Percentiles rank a stretch among this genome's conserved stretches.
phyloP scores from a whole-genome alignment of 73 alveolate species.

The Tetrahymena thermophila region DNA sequence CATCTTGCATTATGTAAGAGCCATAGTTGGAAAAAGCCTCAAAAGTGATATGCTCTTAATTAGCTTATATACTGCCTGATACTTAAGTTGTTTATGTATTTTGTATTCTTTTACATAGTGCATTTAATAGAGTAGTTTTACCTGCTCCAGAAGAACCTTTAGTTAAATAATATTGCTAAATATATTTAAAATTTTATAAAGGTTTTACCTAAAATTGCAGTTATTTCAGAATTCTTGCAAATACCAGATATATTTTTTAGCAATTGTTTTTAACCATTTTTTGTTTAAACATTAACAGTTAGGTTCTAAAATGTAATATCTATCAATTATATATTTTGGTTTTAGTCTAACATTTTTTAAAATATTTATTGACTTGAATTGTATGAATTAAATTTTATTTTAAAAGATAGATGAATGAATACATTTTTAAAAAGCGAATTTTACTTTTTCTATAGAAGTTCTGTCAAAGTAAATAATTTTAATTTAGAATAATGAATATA shows the following conservation, averaged over 20 bases:
- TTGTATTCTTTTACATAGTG: constrained; percentile 64
- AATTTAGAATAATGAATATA: too few relatives aligned
- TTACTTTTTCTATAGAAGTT: too few relatives aligned
- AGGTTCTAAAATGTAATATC: too few relatives aligned
- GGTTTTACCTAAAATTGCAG: neutral
- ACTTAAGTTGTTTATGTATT: constrained; percentile 46
- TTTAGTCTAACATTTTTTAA: too few relatives aligned
- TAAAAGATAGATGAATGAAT: too few relatives aligned
- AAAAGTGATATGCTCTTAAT: neutral
- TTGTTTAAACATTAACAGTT: too few relatives aligned
- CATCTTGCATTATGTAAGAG: constrained; percentile 73
- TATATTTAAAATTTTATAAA: neutral
- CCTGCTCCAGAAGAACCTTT: constrained; percentile 94
- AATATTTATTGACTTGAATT: too few relatives aligned
- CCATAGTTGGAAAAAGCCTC: constrained; percentile 52
- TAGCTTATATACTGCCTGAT: constrained; percentile 2
- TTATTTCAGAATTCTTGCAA: neutral
- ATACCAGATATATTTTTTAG: neutral
- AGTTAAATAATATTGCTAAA: neutral
- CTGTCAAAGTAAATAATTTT: too few relatives aligned
- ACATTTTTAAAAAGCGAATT: too few relatives aligned
- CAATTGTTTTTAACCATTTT: too few relatives aligned
- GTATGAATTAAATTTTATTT: too few relatives aligned
- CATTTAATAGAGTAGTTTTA: constrained; percentile 86
- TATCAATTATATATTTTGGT: too few relatives aligned